Evolutionary conservation across 495 filamentous ascomycete genomes (phyloP).

Genomic region (Tuber microsphaerosporum): DNA sequence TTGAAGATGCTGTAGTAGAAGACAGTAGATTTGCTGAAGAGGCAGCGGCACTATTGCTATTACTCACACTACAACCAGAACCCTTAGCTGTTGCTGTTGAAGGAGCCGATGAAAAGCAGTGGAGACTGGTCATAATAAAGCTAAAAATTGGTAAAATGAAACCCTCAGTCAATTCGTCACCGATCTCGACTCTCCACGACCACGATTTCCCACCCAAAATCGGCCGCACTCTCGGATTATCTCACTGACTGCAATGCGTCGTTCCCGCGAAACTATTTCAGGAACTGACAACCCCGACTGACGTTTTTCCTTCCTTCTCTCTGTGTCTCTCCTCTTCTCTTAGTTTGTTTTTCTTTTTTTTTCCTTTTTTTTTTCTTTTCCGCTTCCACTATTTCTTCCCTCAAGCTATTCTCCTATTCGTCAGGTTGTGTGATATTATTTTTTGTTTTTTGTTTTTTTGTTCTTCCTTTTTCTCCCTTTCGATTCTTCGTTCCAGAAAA

Average conservation of each 20-base stretch:
- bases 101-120: not conserved
- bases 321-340: not conserved
- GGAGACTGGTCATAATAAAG: constrained; percentile 5
- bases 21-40: not conserved
- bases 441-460: not conserved
- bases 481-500: not conserved
- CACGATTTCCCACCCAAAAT: not conserved
- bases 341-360: not conserved
- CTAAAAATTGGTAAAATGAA: not conserved
- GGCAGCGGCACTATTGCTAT: not conserved
- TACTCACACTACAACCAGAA: not conserved
- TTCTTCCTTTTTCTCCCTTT: not conserved
- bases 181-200: not conserved
- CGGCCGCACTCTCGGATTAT: not conserved
- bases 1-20: not conserved
- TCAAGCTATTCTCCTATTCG: not conserved
- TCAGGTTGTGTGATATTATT: not conserved
- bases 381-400: not conserved
- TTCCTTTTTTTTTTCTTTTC: not conserved
- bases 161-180: not conserved
- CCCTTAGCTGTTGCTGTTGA: not conserved
- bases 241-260: not conserved
- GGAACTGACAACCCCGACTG: constrained; percentile 1
- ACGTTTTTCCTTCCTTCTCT: constrained; percentile 2
- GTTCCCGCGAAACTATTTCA: constrained; percentile 1